Conservation (phyloP, 2,329 filamentous ascomycete genomes). For the Pseudocercospora fijiensis region DNA sequence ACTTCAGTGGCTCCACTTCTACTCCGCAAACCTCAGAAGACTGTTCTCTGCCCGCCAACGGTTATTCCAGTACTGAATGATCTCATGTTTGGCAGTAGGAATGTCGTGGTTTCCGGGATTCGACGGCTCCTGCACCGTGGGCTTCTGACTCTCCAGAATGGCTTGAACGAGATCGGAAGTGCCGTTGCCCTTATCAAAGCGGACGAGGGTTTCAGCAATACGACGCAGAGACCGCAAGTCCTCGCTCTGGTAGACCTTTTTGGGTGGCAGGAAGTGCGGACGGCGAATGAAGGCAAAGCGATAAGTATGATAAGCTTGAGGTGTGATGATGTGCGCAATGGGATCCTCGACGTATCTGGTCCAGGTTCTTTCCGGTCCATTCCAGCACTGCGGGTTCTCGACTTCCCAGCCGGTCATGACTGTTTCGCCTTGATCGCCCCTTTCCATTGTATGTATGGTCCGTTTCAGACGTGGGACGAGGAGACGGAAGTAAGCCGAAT, state of each 20-base stretch:
- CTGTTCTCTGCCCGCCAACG: not conserved
- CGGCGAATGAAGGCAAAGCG: not conserved
- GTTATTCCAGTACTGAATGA: not conserved
- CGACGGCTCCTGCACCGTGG: not conserved
- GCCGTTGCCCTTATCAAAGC: not conserved
- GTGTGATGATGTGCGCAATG: not conserved
- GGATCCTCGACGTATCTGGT: not conserved
- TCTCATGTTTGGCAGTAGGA: not conserved
- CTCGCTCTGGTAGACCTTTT: not conserved
- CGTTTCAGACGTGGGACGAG: not conserved
- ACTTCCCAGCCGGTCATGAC: not conserved
- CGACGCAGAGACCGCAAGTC: not conserved
- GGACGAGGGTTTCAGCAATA: not conserved
- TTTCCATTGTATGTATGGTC: not conserved
- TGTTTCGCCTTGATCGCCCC: not conserved
- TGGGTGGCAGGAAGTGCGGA: not conserved
- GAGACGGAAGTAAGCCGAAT: not conserved
- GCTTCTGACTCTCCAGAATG: not conserved
- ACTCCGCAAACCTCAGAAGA: not conserved
- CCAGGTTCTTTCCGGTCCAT: not conserved
- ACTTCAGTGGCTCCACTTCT: not conserved
- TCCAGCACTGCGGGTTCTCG: not conserved
- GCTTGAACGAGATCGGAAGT: not conserved
- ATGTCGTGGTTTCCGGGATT: not conserved
- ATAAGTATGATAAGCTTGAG: not conserved